These are phyloP conservation scores for Solanum pennellii DNA, from an alignment of 257 asterid species.

Conservation along the genomic window DNA sequence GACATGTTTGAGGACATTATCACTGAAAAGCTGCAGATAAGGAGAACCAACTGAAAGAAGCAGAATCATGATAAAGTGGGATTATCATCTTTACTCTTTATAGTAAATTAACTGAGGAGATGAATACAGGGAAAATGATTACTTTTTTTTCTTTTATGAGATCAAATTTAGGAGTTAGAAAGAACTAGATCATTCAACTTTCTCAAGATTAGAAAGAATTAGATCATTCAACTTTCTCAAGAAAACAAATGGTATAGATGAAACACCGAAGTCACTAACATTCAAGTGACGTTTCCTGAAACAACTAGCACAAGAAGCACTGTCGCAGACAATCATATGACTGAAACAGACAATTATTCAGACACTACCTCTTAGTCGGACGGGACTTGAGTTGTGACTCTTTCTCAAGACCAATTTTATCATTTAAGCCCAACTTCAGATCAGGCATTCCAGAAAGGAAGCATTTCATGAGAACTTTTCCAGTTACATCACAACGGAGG, in stretches of 20 bases:
- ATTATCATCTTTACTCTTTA: not conserved
- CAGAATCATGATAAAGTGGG: not conserved
- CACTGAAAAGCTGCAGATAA: not conserved
- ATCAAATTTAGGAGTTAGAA: not conserved
- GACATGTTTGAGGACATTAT: not conserved
- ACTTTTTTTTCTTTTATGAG: not conserved
- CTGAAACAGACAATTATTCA: not conserved
- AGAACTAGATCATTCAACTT: not conserved
- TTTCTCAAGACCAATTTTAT: constrained; percentile 97
- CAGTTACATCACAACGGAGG: constrained; percentile 95
- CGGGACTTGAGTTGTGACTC: constrained; percentile 97
- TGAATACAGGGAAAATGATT: not conserved
- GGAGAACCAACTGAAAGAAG: not conserved
- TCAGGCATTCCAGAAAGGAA: constrained; percentile 99
- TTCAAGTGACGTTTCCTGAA: not conserved
- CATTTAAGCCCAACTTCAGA: constrained; percentile 95
- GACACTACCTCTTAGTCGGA: constrained; percentile 73
- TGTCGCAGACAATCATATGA: not conserved
- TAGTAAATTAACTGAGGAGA: not conserved
- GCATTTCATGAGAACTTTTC: constrained; percentile 95
- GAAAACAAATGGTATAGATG: not conserved
- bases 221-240: not conserved
- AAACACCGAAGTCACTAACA: not conserved
- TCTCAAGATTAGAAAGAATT: too few species aligned
- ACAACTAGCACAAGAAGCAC: not conserved